Evolutionary conservation across 805 yeast species (phyloP).

Genomic region (Metschnikowia matae): DNA sequence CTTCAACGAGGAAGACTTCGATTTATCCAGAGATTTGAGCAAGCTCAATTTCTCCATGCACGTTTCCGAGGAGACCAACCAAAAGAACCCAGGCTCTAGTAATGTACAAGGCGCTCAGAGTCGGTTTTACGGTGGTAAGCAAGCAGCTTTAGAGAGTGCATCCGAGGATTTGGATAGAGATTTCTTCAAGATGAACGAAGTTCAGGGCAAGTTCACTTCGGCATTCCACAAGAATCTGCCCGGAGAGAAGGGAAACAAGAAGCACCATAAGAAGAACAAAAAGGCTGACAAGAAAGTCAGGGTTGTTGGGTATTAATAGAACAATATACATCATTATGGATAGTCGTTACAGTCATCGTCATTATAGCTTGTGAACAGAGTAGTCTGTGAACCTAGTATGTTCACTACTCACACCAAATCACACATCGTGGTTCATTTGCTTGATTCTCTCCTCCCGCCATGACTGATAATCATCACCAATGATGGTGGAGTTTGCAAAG

Average conservation of each 20-base stretch:
- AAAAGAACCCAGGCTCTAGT: slow-evolving; percentile 24
- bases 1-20: slow-evolving; percentile 48
- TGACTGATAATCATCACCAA: slow-evolving; percentile 37
- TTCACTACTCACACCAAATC: not conserved
- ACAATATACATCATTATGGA: not conserved
- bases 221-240: slow-evolving; percentile 65
- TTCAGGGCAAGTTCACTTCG: slow-evolving; percentile 56
- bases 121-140: slow-evolving; percentile 71
- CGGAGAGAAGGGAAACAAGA: slow-evolving; percentile 38
- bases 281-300: slow-evolving; percentile 48
- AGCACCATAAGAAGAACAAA: slow-evolving; percentile 75
- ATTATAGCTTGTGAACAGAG: not conserved
- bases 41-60: slow-evolving; percentile 79
- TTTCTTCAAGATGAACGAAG: slow-evolving; percentile 67
- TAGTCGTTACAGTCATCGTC: slow-evolving; percentile 1
- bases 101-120: slow-evolving; percentile 36
- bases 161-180: slow-evolving; percentile 83
- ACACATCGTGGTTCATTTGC: slow-evolving; percentile 11
- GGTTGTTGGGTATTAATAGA: slow-evolving; percentile 16
- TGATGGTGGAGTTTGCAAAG: slow-evolving; percentile 34
- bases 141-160: slow-evolving; percentile 72
- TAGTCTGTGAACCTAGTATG: not conserved
- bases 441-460: slow-evolving; percentile 39
- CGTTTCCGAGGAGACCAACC: slow-evolving; percentile 37
- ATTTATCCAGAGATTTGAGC: slow-evolving; percentile 64